Base-by-base conservation (phyloP, 202 grass and related monocot genomes). In the Alloteropsis angusta region DNA sequence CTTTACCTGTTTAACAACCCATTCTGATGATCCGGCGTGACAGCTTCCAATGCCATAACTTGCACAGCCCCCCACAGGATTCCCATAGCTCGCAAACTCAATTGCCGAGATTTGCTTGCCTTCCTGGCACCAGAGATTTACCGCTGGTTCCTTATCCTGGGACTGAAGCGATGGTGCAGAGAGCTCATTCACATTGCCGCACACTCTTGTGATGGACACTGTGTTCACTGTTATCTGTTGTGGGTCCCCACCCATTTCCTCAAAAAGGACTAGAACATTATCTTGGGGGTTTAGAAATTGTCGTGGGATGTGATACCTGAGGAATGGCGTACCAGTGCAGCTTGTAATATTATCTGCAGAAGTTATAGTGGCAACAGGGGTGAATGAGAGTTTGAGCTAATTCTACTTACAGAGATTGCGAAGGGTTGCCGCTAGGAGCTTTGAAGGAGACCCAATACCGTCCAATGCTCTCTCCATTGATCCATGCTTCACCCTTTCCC, bases 401-500 rank as follows among this genome's bases (percentile, higher is more conserved):
- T 9, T 76, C 59, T 62, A 45, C 88, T 50, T 89, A 95, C 92
- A 95, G 44, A 17, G 52, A 68, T 71, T 98, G 96, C 15, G 96
- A 93, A 23, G 96, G 84, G 18, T 95, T 86, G 34, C 96, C 87
- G 15, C 96, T 95, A 35, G 93, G 88, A 83, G 88, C 77, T 47
- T 79, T 65, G 71, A 91, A 89, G 23, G 90, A 78, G 14, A 88
- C 82, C 90, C 93, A 97, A 19, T 93, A 97, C 3, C 93, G 93
- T 5, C 93, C 93, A 0, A 97, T 91, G 80, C 93, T 87, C 50
- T 97, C 77, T n/a, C 93, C 88, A 0, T 97, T 97, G 70, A 97
- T 77, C 93, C 93, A 93, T 69, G 84, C 88, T 64, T 87, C 86
- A 4, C 93, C 91, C 68, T 97, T 97, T 17, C 90, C 82, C 93